phyloP scores from a whole-genome alignment of 2,329 filamentous ascomycete species.

The Penicillium sp. region DNA sequence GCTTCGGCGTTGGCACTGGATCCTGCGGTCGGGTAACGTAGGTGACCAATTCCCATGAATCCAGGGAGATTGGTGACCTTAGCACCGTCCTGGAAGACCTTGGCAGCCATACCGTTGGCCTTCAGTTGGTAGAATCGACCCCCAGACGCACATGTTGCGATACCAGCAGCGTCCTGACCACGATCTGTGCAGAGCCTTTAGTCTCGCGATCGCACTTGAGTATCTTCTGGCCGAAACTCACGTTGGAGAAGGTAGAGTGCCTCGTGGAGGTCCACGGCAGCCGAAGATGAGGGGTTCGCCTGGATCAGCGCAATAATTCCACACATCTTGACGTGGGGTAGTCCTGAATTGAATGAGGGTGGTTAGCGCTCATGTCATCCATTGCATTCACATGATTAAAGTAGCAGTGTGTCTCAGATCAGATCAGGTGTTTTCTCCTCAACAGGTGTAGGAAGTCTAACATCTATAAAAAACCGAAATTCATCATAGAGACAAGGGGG shows the following conservation, averaged over 20 bases:
- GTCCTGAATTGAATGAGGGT: slow-evolving; percentile 22
- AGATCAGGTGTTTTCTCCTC: slow-evolving; percentile 43
- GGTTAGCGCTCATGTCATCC: slow-evolving; percentile 17
- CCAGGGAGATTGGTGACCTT: slow-evolving; percentile 75
- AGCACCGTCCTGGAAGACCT: slow-evolving; percentile 80
- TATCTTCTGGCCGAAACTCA: slow-evolving; percentile 27
- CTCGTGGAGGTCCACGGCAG: slow-evolving; percentile 69
- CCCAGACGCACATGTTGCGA: slow-evolving; percentile 72
- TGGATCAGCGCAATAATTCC: slow-evolving; percentile 64
- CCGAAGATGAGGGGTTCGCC: slow-evolving; percentile 54
- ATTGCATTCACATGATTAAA: slow-evolving; percentile 7
- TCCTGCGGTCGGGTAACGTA: slow-evolving; percentile 88
- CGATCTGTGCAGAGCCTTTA: slow-evolving; percentile 51
- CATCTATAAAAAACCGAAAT: slow-evolving; percentile 48
- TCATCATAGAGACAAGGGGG: slow-evolving; percentile 40
- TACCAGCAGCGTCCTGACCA: slow-evolving; percentile 86
- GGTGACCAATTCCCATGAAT: slow-evolving; percentile 82
- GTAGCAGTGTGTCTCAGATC: slow-evolving; percentile 23
- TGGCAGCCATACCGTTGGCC: slow-evolving; percentile 82
- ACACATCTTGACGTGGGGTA: slow-evolving; percentile 54
- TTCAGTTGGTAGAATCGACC: slow-evolving; percentile 88
- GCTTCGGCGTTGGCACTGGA: slow-evolving; percentile 82
- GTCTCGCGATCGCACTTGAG: slow-evolving; percentile 23
- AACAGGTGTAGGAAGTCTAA: slow-evolving; percentile 52
- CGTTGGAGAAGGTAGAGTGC: slow-evolving; percentile 70